Base-by-base conservation (phyloP, 805 yeast species). In the Candida yuanshanica region DNA sequence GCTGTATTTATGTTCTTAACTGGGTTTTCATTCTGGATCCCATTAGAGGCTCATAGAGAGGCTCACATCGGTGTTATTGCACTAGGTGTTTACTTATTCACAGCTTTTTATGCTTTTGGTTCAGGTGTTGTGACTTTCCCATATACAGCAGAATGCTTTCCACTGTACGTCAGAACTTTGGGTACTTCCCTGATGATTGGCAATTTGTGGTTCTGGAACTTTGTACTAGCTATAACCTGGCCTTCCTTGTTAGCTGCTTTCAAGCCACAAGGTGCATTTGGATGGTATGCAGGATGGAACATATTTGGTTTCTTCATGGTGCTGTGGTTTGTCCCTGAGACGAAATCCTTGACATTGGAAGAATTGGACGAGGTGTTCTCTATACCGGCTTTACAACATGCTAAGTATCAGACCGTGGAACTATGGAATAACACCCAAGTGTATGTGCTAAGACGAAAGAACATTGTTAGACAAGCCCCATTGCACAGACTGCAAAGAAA, bases 51-150 rank as follows among this genome's bases (percentile, higher is more conserved):
- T 12, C 31, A 27, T 14, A 53, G 50, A 17, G 59, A 74, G 7
- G 79, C 77, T 7, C 69, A 83, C 52, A 61, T 81, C 42, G 95
- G 81, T 9, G 70, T 79, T 41, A 77, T 84, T 42, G 68, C 83
- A 4, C 63, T 77, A 46, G 91, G 91, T 49, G 79, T 85, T 41
- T 85, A 85, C 58, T 59, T 85, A 33, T 85, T 77, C 59, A 66
- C 84, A 0, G 69, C 75, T 29, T 79, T 81, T 40, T 85, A 85
- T 62, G 83, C 91, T 1, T 76, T 83, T 2, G 88, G 91, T 41
- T 85, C 81, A 62, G 95, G 95, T 26, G 91, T 91, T 10, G 89
- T 85, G 31, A 93, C 95, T 5, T 85, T 85, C 64, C 81, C 89
- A 3, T 83, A 85, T 56, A 80, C 88, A 16, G 91, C 93, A 11